Evolutionary conservation across 805 yeast genomes (phyloP).

Genomic region (Saccharomycopsis sp.): DNA sequence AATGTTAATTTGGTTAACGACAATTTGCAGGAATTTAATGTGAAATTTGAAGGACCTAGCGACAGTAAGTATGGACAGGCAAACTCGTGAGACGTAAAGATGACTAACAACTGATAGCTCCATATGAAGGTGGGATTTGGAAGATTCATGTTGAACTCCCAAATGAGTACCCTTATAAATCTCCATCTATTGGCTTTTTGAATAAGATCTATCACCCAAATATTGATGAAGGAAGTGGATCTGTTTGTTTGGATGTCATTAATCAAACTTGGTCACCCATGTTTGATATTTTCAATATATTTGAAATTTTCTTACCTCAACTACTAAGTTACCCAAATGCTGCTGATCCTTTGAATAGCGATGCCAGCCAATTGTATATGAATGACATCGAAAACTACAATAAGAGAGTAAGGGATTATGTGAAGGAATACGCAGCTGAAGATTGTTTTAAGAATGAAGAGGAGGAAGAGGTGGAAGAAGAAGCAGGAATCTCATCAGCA

Average conservation of each 20-base stretch:
- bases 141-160: constrained; percentile 88
- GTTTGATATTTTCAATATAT: constrained; percentile 86
- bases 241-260: constrained; percentile 92
- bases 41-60: constrained; percentile 78
- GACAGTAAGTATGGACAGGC: constrained; percentile 37
- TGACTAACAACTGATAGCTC: constrained; percentile 36
- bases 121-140: constrained; percentile 89
- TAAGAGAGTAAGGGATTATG: constrained; percentile 65
- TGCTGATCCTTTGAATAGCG: constrained; percentile 86
- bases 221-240: constrained; percentile 83
- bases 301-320: constrained; percentile 92
- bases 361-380: constrained; percentile 75
- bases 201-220: constrained; percentile 94
- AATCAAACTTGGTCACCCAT: constrained; percentile 98
- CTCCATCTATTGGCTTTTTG: constrained; percentile 91
- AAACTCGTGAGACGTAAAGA: background rate
- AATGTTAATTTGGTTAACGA: constrained; percentile 81
- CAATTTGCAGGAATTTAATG: constrained; percentile 79
- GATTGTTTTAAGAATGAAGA: constrained; percentile 39
- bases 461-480: constrained; percentile 35
- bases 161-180: constrained; percentile 89
- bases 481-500: constrained; percentile 22
- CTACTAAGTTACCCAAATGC: constrained; percentile 88
- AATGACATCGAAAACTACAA: constrained; percentile 62
- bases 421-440: constrained; percentile 56